Evolutionary conservation across 352 stramenopile genomes (phyloP).

Genomic region (Phytopythium chamaehyphon): DNA sequence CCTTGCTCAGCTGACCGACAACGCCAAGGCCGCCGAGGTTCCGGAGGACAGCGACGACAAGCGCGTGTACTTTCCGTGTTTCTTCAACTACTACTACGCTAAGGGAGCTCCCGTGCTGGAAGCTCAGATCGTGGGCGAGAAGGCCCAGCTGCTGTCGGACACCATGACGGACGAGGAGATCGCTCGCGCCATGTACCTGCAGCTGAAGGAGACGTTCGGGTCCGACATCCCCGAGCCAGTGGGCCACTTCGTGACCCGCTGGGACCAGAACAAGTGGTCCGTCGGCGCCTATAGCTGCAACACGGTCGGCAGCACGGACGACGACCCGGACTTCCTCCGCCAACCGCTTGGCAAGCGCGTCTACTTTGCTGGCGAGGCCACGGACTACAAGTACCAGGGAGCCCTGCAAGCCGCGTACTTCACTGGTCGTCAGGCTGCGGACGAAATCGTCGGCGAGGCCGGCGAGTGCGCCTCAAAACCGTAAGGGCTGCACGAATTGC

Average conservation of each 20-base stretch:
- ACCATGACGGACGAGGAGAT: conserved; percentile 39
- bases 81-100: conserved; percentile 56
- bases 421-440: conserved; percentile 35
- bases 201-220: conserved; percentile 46
- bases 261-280: conserved; percentile 54
- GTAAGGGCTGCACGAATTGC: not conserved
- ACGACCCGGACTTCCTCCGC: conserved; percentile 50
- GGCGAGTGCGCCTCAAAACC: conserved; percentile 2
- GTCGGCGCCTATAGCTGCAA: conserved; percentile 61
- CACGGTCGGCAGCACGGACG: conserved; percentile 49
- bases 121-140: conserved; percentile 43
- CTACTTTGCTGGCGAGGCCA: conserved; percentile 68
- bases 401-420: conserved; percentile 63
- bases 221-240: conserved; percentile 27
- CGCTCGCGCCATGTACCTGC: conserved; percentile 32
- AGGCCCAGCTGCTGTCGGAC: conserved; percentile 31
- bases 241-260: conserved; percentile 52
- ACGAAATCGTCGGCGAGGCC: conserved; percentile 14
- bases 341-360: conserved; percentile 32
- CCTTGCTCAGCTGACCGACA: conserved; percentile 27
- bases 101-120: conserved; percentile 57
- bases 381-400: conserved; percentile 61
- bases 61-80: conserved; percentile 44
- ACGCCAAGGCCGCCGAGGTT: not conserved
- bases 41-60: conserved; percentile 4